Percentiles rank a stretch among this genome's conserved stretches.
phyloP scores from a whole-genome alignment of 495 filamentous ascomycete species.

The Aspergillus biplanus region DNA sequence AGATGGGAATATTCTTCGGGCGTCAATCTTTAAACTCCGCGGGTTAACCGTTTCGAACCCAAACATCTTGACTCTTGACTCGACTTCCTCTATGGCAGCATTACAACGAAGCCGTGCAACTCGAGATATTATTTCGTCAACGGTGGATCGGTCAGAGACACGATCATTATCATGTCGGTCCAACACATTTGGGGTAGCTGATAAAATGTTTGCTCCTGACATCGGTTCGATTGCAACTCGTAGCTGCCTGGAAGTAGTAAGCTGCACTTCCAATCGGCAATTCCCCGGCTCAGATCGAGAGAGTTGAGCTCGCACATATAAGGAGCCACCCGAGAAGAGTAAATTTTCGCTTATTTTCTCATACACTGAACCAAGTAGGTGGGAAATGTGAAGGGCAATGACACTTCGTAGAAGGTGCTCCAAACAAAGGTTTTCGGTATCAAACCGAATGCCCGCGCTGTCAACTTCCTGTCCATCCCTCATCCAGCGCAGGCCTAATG shows the following conservation, averaged over 20 bases:
- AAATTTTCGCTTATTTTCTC: conserved; percentile 55
- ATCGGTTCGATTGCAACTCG: conserved; percentile 70
- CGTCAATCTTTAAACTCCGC: conserved; percentile 56
- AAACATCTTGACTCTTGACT: conserved; percentile 57
- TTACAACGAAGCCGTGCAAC: conserved; percentile 61
- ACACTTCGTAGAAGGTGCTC: conserved; percentile 72
- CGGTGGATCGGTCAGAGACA: conserved; percentile 47
- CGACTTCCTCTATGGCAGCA: conserved; percentile 65
- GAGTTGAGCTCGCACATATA: conserved; percentile 57
- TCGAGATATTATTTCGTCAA: conserved; percentile 54
- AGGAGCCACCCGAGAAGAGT: conserved; percentile 58
- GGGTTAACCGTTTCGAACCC: conserved; percentile 65
- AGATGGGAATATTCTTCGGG: conserved; percentile 64
- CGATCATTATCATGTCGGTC: conserved; percentile 52
- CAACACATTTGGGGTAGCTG: conserved; percentile 40
- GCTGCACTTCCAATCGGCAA: conserved; percentile 67
- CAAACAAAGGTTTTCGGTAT: conserved; percentile 68
- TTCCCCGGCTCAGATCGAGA: conserved; percentile 64
- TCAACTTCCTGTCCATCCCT: conserved; percentile 74
- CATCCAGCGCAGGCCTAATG: conserved; percentile 79
- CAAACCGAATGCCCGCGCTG: conserved; percentile 64
- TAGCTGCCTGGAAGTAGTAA: conserved; percentile 60
- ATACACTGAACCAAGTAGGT: conserved; percentile 65
- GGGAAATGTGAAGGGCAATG: conserved; percentile 72
- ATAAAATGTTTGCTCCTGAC: conserved; percentile 47